These are phyloP conservation scores for Boletus pseudopeckii DNA, from an alignment of 768 basidiomycete species.

Conservation along the genomic window DNA sequence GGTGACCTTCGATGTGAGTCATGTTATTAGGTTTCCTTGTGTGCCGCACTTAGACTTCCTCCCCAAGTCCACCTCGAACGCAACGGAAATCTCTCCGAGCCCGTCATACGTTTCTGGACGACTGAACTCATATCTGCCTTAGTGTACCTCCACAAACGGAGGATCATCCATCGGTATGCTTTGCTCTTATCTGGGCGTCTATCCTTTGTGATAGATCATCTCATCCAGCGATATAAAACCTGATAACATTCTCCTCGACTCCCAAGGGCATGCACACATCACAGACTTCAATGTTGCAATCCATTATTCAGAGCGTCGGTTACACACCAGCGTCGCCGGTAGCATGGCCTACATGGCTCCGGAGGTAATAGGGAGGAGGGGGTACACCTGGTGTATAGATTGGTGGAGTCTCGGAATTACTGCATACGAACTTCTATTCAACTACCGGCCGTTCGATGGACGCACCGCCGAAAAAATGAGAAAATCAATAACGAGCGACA, in stretches of 20 bases:
- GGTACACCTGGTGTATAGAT: conserved; percentile 90
- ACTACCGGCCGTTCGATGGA: conserved; percentile 84
- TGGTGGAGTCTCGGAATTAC: conserved; percentile 96
- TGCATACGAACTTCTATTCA: conserved; percentile 86
- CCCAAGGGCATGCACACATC: conserved; percentile 91
- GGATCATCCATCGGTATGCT: conserved; percentile 90
- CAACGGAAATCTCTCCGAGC: conserved; percentile 60
- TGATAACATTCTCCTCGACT: conserved; percentile 93
- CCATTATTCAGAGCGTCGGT: conserved; percentile 86
- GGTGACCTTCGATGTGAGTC: conserved; percentile 87
- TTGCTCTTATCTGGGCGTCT: neutral
- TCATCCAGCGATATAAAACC: conserved; percentile 84
- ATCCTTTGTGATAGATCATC: conserved; percentile 8
- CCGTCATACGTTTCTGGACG: conserved; percentile 80
- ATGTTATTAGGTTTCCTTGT: neutral
- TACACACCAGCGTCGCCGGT: conserved; percentile 92
- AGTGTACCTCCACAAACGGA: conserved; percentile 85
- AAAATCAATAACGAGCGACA: conserved; percentile 78
- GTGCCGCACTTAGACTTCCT: neutral
- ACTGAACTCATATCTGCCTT: conserved; percentile 84
- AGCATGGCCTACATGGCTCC: conserved; percentile 99
- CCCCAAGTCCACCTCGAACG: conserved; percentile 79
- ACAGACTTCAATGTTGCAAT: conserved; percentile 99
- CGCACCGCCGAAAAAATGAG: conserved; percentile 87
- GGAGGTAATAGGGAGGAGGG: conserved; percentile 87